Base-by-base conservation (phyloP, 176 grass and related monocot species). In the Areca catechu region DNA sequence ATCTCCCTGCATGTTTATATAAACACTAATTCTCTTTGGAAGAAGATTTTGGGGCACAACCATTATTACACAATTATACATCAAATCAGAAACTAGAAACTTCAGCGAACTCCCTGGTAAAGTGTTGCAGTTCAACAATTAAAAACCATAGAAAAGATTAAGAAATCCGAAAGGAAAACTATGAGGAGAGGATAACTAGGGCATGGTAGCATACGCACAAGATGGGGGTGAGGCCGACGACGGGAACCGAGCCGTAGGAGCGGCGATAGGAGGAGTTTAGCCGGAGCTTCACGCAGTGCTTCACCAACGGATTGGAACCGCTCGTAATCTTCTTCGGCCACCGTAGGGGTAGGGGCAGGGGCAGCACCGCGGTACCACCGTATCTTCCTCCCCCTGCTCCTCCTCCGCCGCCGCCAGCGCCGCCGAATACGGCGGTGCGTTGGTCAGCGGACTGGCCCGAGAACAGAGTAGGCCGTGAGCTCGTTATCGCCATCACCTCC, bases 261-360 rank as follows among this genome's bases (percentile, higher is more conserved):
- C 77, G 75, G 27, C 91, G 86, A 74, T 96, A 87, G 17, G 83
- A 69, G 61, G 83, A 69, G 27, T 80, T 87, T 60, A 85, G 74
- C 23, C 92, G 83, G 72, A 96, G 86, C 80, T 82, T 88, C 12
- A 96, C 86, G 57, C 83, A 90, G 77, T 90, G 92, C 77, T 96
- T 96, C 74, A 90, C 92, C 47, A 96, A 57, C 4, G 92, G 83
- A 56, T 96, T 96, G 19, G 80, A 72, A 53, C 83, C 80, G 71
- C 92, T 96, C 63, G 71, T 72, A 80, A 96, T 80, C 77, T 77
- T 70, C 72, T 77, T 91, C 17, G 34, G 34, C 34, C 34, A 43
- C 10, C 34, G 34, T 2, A 43, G 34, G 34, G 34, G 34, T 10
- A 12, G 1, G 34, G 34, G 34, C 34, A 12, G 2, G 34, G 34